Percentiles rank a stretch among this genome's conserved stretches.
Conservation (phyloP, 331 rosid species). For the Malus hybrid region DNA sequence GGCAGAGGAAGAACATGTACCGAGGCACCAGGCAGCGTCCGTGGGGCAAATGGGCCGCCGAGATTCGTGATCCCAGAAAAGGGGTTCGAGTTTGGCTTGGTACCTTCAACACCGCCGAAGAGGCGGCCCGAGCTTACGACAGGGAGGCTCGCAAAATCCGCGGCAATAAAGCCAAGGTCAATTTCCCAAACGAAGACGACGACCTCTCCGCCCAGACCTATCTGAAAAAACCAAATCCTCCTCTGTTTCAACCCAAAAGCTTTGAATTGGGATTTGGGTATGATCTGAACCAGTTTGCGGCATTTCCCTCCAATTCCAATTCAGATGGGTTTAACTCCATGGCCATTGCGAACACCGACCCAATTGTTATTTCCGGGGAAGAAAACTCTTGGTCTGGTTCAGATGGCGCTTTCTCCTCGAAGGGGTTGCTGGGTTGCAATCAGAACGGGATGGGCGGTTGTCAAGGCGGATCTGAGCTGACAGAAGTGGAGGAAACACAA, state of each 20-base stretch:
- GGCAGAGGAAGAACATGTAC: constrained; percentile 84
- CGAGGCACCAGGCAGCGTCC: constrained; percentile 97
- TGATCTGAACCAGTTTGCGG: constrained; percentile 51
- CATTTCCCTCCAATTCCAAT: constrained; percentile 1
- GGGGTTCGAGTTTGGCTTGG: constrained; percentile 99
- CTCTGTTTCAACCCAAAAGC: constrained; percentile 19
- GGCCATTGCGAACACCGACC: constrained; percentile 7
- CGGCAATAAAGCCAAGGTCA: constrained; percentile 92
- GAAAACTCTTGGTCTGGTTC: constrained; percentile 34
- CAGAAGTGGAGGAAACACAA: not conserved
- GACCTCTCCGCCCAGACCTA: constrained; percentile 3
- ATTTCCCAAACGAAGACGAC: constrained; percentile 78
- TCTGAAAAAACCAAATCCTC: not conserved
- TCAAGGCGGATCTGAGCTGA: not conserved
- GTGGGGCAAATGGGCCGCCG: constrained; percentile 99
- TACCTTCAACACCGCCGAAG: constrained; percentile 88
- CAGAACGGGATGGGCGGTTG: not conserved
- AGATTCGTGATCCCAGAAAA: constrained; percentile 94
- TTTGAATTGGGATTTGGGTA: constrained; percentile 43
- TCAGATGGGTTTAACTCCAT: constrained; percentile 7
- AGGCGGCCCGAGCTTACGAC: constrained; percentile 97
- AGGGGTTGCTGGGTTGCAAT: constrained; percentile 9
- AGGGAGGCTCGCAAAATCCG: constrained; percentile 88
- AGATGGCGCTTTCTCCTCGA: constrained; percentile 22
- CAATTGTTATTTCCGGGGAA: constrained; percentile 18